Conservation (phyloP, 805 yeast species). For the Candida vartiovaarae region DNA sequence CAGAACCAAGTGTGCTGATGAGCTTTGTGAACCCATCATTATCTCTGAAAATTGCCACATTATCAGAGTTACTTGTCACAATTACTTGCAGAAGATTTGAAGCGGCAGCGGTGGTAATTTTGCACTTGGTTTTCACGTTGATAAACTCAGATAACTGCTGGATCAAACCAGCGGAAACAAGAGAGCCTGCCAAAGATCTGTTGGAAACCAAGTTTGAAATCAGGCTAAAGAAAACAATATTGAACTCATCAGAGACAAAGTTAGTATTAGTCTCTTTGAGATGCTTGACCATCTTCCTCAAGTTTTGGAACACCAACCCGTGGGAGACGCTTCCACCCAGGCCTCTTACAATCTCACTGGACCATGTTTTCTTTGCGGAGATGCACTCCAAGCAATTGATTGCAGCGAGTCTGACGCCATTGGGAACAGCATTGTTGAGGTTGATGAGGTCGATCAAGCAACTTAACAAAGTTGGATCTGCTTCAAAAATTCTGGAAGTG, state of each 20-base stretch:
- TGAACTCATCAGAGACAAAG: constrained; percentile 40
- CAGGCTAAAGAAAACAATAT: constrained; percentile 47
- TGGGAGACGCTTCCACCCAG: constrained; percentile 84
- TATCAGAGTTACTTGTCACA: constrained; percentile 35
- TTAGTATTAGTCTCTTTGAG: constrained; percentile 33
- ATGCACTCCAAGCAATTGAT: constrained; percentile 62
- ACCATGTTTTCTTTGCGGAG: constrained; percentile 59
- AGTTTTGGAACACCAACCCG: constrained; percentile 68
- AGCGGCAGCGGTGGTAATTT: constrained; percentile 57
- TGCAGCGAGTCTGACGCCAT: constrained; percentile 50
- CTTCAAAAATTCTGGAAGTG: constrained; percentile 59
- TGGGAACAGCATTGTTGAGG: constrained; percentile 52
- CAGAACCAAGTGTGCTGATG: constrained; percentile 53
- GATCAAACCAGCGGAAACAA: constrained; percentile 72
- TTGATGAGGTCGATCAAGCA: constrained; percentile 67
- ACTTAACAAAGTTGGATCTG: constrained; percentile 64
- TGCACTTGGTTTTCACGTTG: constrained; percentile 40
- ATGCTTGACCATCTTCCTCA: constrained; percentile 54
- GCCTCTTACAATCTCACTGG: constrained; percentile 68
- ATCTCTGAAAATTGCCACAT: constrained; percentile 56
- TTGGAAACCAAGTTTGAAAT: constrained; percentile 55
- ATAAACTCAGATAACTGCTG: constrained; percentile 59
- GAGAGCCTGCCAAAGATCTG: constrained; percentile 44
- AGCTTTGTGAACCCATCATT: constrained; percentile 58
- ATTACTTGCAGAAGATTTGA: constrained; percentile 40